Conservation (phyloP, 371 early-diverging fungal genomes). For the Actinomucor elegans region DNA sequence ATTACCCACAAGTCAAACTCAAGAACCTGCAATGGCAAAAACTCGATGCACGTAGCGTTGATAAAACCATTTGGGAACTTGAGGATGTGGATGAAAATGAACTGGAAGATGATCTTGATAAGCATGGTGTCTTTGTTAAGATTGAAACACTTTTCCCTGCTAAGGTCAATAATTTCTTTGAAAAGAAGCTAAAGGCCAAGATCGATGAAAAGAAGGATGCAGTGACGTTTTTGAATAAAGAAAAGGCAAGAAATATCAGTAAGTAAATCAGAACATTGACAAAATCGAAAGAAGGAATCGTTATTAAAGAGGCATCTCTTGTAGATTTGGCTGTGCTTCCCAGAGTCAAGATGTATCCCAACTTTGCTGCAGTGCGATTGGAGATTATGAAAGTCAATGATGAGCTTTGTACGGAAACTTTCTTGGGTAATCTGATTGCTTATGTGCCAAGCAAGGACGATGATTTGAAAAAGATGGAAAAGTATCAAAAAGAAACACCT, state of each 20-base stretch:
- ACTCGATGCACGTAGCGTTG: constrained; percentile 34
- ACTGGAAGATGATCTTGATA: constrained; percentile 35
- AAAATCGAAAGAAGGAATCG: background rate
- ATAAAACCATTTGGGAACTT: constrained; percentile 43
- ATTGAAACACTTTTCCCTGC: constrained; percentile 45
- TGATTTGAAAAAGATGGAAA: constrained; percentile 43
- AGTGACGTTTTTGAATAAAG: constrained; percentile 38
- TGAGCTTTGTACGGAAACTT: constrained; percentile 43
- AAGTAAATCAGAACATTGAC: constrained; percentile 11
- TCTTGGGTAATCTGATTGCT: constrained; percentile 46
- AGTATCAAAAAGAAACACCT: constrained; percentile 39
- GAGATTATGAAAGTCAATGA: constrained; percentile 40
- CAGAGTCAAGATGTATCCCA: constrained; percentile 24
- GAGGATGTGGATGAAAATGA: constrained; percentile 34
- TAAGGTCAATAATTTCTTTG: constrained; percentile 40
- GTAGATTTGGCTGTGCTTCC: constrained; percentile 47
- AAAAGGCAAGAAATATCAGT: constrained; percentile 43
- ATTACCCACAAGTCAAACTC: constrained; percentile 45
- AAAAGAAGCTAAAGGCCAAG: constrained; percentile 32
- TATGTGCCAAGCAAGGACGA: constrained; percentile 46
- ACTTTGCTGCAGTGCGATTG: constrained; percentile 36
- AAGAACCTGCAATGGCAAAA: constrained; percentile 52
- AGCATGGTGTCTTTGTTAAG: constrained; percentile 35
- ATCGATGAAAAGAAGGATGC: constrained; percentile 40
- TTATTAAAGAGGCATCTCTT: too few species aligned